Conservation (phyloP, 2,329 filamentous ascomycete species). For the Aspergillus novoparasiticus region DNA sequence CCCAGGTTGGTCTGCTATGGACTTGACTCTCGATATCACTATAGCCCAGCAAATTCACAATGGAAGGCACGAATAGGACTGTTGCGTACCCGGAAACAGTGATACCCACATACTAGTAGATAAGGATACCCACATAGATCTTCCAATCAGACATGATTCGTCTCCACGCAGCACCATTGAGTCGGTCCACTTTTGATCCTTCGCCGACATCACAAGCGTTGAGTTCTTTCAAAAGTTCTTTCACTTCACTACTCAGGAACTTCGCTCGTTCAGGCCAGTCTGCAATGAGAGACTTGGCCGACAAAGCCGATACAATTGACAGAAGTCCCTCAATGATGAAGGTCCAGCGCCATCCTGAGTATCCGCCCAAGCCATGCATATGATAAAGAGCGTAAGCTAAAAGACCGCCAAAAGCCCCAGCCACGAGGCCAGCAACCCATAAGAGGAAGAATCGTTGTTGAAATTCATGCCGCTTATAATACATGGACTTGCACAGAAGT, state of each 20-base stretch:
- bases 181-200: constrained; percentile 31
- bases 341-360: constrained; percentile 35
- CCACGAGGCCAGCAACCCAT: constrained; percentile 31
- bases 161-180: constrained; percentile 29
- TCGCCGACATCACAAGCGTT: constrained; percentile 26
- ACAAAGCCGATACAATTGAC: constrained; percentile 28
- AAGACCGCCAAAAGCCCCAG: constrained; percentile 4
- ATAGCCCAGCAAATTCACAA: constrained; percentile 38
- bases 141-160: constrained; percentile 37
- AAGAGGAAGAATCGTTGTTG: constrained; percentile 40
- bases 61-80: constrained; percentile 38
- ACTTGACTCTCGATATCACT: constrained; percentile 35
- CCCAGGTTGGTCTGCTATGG: constrained; percentile 40
- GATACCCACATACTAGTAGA: constrained; percentile 32
- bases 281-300: constrained; percentile 31
- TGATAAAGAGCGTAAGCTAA: constrained; percentile 29
- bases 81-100: constrained; percentile 40
- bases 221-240: constrained; percentile 27
- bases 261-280: constrained; percentile 38
- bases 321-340: constrained; percentile 41
- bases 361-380: not conserved
- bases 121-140: constrained; percentile 34
- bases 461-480: constrained; percentile 43
- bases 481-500: constrained; percentile 22
- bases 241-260: constrained; percentile 34